Base-by-base conservation (phyloP, 2,329 filamentous ascomycete genomes). In the Clonostachys rhizophaga region DNA sequence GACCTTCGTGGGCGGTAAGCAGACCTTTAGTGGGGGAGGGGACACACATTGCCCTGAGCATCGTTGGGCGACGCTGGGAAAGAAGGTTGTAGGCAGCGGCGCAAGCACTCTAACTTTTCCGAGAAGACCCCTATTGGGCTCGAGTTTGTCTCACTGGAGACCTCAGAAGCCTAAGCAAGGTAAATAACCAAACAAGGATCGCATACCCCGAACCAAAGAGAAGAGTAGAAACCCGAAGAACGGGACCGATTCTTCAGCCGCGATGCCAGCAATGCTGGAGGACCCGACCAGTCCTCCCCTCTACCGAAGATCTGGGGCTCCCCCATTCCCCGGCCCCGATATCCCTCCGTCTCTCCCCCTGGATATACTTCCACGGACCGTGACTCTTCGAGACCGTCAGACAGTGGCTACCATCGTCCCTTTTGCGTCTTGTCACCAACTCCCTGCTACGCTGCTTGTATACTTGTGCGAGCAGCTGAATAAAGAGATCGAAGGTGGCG, bases 401-500 rank as follows among this genome's bases (percentile, higher is more conserved):
- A 95, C 90, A 1, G 82, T 87, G 43, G 91, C 90, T 9, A 95
- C 89, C 2, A 76, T 95, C 41, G 79, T 95, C 44, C 91, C 91
- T 10, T 91, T 95, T 65, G 83, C 83, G 16, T 87, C 86, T n/a
- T 79, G 81, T 16, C 74, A 82, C 48, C 81, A 91, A 60, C 84
- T 95, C n/a, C 91, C 91, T 3, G 71, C 75, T 37, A 84, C 86
- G 7, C 73, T 96, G 49, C 73, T 92, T 35, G 76, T 77, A 37
- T 94, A 95, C 60, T 80, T 96, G 42, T 87, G 81, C 56, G 87
- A 90, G 59, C 86, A 94, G 68, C 78, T 95, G 57, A 92, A 91
- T 64, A 86, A 88, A 67, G 91, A 95, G 67, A 94, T 96, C 59
- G 89, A 94, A 60, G 88, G 89, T 65, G 91, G 91, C 48, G 90